A percentile compares a stretch with the other conserved stretches of the same genome.
phyloP scores from a whole-genome alignment of 2,329 filamentous ascomycete genomes.

The Neospermospora avenae region DNA sequence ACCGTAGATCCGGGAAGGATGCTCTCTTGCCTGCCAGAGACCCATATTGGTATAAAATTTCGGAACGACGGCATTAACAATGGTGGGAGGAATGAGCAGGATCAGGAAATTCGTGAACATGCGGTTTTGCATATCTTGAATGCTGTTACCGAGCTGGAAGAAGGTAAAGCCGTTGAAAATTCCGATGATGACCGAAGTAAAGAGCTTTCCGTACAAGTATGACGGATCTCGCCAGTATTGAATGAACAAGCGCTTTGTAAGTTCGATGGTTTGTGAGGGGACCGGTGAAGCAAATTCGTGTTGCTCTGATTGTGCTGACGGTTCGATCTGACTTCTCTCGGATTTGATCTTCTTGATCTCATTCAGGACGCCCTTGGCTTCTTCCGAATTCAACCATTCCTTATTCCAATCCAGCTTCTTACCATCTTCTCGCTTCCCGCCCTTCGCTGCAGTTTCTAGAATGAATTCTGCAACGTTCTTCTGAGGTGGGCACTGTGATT shows the following conservation, averaged over 20 bases:
- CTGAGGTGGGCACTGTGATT: conserved; percentile 62
- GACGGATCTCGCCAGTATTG: conserved; percentile 75
- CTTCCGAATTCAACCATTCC: conserved; percentile 65
- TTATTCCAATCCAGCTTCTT: conserved; percentile 68
- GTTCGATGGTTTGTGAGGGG: conserved; percentile 57
- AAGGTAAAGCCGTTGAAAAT: conserved; percentile 82
- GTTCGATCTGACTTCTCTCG: conserved; percentile 37
- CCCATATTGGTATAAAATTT: conserved; percentile 73
- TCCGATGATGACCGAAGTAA: conserved; percentile 66
- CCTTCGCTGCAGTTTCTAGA: conserved; percentile 61
- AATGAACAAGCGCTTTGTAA: conserved; percentile 67
- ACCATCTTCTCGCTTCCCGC: conserved; percentile 49
- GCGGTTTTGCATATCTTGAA: conserved; percentile 70
- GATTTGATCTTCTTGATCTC: conserved; percentile 55
- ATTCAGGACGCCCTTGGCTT: conserved; percentile 54
- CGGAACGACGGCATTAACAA: conserved; percentile 72
- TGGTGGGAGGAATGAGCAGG: conserved; percentile 60
- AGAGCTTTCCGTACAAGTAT: conserved; percentile 75
- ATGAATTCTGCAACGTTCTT: conserved; percentile 68
- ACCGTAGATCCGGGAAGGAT: conserved; percentile 71
- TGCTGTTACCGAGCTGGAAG: conserved; percentile 62
- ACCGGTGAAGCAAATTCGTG: conserved; percentile 66
- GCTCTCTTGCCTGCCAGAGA: conserved; percentile 71
- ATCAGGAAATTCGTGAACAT: conserved; percentile 72
- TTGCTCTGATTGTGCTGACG: conserved; percentile 37